Conservation (phyloP, 495 filamentous ascomycete species). For the Mycothermus thermophilus region DNA sequence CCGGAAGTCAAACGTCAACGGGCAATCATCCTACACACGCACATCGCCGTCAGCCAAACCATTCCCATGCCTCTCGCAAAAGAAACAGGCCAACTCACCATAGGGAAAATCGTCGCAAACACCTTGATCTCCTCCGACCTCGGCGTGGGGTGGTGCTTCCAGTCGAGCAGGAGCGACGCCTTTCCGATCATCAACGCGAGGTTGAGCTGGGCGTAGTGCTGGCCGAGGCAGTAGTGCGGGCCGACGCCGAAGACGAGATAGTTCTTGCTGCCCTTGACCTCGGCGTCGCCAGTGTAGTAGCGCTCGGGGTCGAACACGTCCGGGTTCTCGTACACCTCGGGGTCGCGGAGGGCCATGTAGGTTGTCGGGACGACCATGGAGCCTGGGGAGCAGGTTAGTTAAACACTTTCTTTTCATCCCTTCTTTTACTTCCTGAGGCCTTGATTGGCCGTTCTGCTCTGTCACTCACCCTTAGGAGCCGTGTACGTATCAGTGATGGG, state of each 20-base stretch:
- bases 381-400: constrained; percentile 16
- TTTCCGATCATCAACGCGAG: constrained; percentile 87
- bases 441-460: background rate
- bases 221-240: constrained; percentile 92
- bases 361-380: constrained; percentile 89
- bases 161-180: constrained; percentile 80
- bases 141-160: constrained; percentile 73
- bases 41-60: too few species aligned
- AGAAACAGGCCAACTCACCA: constrained; percentile 44
- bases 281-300: constrained; percentile 82
- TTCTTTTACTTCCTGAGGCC: background rate
- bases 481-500: constrained; percentile 81
- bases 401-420: background rate
- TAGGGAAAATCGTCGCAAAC: constrained; percentile 94
- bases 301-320: constrained; percentile 84
- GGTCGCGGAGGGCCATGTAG: constrained; percentile 83
- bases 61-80: too few species aligned
- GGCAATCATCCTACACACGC: constrained; percentile 55
- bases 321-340: constrained; percentile 80
- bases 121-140: constrained; percentile 90
- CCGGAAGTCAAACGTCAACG: constrained; percentile 44
- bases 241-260: constrained; percentile 95
- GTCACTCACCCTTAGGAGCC: constrained; percentile 59
- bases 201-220: constrained; percentile 83
- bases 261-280: constrained; percentile 81